These are phyloP conservation scores for Cucumis cinereus DNA, from an alignment of 306 rosid species.

Conservation along the genomic window DNA sequence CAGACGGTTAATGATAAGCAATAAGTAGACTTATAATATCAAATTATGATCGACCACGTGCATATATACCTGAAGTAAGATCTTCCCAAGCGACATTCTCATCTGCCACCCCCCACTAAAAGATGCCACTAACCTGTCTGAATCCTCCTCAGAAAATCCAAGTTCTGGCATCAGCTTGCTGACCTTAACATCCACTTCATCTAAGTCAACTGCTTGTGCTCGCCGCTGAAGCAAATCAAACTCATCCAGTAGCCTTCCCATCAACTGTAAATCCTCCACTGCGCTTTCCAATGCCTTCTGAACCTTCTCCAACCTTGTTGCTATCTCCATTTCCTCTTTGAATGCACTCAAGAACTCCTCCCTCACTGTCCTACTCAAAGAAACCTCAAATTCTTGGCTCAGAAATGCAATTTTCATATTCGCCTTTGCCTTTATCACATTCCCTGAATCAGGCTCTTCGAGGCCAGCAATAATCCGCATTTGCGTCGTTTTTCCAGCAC, in stretches of 20 bases:
- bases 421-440: constrained; percentile 53
- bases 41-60: neutral
- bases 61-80: constrained; percentile 66
- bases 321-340: constrained; percentile 83
- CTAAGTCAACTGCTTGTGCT: constrained; percentile 62
- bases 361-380: constrained; percentile 66
- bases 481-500: constrained; percentile 94
- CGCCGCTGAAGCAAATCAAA: constrained; percentile 73
- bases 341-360: constrained; percentile 87
- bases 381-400: constrained; percentile 91
- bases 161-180: constrained; percentile 85
- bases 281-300: constrained; percentile 82
- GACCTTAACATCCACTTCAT: constrained; percentile 63
- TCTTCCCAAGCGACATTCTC: constrained; percentile 99
- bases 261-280: constrained; percentile 69
- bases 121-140: constrained; percentile 84
- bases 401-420: constrained; percentile 84
- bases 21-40: constrained; percentile 4
- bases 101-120: constrained; percentile 98
- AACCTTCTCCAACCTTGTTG: constrained; percentile 64
- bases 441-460: constrained; percentile 81
- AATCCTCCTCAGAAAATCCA: constrained; percentile 71
- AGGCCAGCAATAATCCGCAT: constrained; percentile 80
- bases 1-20: neutral
- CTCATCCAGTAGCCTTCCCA: constrained; percentile 96